Evolutionary conservation across 176 grass and related monocot species (phyloP).

Genomic region (Triticum dicoccoides): DNA sequence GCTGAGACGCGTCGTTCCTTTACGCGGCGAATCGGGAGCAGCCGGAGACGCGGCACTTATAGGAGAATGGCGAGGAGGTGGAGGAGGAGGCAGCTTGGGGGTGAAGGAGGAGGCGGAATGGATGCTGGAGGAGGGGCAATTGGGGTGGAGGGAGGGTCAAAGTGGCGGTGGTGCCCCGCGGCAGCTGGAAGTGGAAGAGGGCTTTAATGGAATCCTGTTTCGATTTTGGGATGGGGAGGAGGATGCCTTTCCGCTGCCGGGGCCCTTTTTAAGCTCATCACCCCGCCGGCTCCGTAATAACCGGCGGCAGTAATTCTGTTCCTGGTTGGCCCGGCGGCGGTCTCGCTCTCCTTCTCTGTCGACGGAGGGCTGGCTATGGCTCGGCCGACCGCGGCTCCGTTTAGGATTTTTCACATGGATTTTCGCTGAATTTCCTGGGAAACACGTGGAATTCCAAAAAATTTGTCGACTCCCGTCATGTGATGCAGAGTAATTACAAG

Average conservation of each 20-base stretch:
- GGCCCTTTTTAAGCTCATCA: background rate
- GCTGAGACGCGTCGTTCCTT: constrained; percentile 26
- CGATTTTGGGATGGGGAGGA: constrained; percentile 13
- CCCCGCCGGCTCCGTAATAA: constrained; percentile 1
- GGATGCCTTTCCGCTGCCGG: constrained; percentile 20
- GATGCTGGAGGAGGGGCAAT: constrained; percentile 27
- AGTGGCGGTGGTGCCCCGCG: constrained; percentile 39
- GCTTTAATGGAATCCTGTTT: constrained; percentile 12
- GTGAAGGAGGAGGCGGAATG: background rate
- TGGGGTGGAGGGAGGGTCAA: constrained; percentile 35
- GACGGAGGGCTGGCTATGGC: background rate
- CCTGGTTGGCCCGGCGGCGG: background rate
- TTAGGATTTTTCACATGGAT: background rate
- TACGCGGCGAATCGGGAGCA: constrained; percentile 34
- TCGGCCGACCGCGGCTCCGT: background rate
- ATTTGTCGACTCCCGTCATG: too few relatives aligned
- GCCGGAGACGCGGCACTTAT: constrained; percentile 29
- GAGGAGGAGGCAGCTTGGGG: background rate
- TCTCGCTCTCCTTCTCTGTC: background rate
- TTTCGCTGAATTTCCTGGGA: background rate
- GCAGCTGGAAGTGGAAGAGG: constrained; percentile 43
- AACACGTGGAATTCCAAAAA: background rate
- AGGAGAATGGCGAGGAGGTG: background rate
- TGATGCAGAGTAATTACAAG: too few relatives aligned
- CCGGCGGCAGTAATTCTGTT: background rate